phyloP scores from a whole-genome alignment of 768 basidiomycete species.

The Suillus subaureus region DNA sequence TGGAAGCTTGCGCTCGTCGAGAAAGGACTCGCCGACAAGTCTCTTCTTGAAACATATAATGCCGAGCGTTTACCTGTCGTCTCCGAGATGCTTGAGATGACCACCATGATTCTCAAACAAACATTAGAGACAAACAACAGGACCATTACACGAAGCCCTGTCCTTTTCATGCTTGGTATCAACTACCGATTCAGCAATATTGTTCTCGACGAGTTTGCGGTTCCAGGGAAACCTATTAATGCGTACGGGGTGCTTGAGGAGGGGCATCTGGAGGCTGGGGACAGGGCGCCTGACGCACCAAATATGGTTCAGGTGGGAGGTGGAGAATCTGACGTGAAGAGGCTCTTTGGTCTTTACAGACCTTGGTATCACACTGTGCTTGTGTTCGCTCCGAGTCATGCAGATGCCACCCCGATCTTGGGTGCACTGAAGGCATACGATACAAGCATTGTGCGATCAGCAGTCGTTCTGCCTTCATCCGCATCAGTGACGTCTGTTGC shows the following conservation, averaged over 20 bases:
- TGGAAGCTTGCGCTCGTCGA: constrained; percentile 31
- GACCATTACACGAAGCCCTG: constrained; percentile 13
- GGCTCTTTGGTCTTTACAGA: constrained; percentile 32
- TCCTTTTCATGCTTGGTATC: constrained; percentile 35
- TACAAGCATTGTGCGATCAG: neutral
- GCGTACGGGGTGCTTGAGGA: constrained; percentile 15
- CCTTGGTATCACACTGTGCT: constrained; percentile 20
- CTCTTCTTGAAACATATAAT: constrained; percentile 28
- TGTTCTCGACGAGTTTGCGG: constrained; percentile 11
- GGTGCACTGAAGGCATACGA: neutral
- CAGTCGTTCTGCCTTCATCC: constrained; percentile 7
- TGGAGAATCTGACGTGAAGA: constrained; percentile 12
- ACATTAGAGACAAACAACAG: constrained; percentile 6
- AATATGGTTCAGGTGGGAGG: constrained; percentile 20
- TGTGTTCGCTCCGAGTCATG: constrained; percentile 6
- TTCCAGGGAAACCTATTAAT: neutral
- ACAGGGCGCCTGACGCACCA: constrained; percentile 14
- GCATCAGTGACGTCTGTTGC: neutral
- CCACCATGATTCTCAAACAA: constrained; percentile 18
- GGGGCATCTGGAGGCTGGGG: constrained; percentile 13
- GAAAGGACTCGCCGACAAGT: constrained; percentile 22
- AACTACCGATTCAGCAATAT: constrained; percentile 19
- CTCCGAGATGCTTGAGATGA: constrained; percentile 29
- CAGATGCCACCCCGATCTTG: constrained; percentile 11
- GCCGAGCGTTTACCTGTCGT: constrained; percentile 31